A percentile compares a stretch with the other conserved stretches of the same genome.
These are phyloP conservation scores for Cymbopogon citratus DNA, from an alignment of 176 grass and related monocot species.

Conservation along the genomic window DNA sequence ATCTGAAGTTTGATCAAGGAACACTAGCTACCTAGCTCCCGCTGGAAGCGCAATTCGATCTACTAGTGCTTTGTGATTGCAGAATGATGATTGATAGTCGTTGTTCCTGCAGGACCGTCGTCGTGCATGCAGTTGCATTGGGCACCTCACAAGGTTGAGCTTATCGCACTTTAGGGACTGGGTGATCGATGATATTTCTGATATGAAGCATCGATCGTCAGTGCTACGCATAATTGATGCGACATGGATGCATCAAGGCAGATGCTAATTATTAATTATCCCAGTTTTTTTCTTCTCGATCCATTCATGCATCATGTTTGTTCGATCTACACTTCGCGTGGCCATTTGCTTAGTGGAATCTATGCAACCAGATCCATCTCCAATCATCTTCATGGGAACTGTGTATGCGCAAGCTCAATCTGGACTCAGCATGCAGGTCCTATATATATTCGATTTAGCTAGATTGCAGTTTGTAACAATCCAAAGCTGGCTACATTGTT, in stretches of 20 bases:
- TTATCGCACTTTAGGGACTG: constrained; percentile 9
- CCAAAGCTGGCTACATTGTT: no score
- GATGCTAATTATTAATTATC: neutral
- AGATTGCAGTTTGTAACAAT: neutral
- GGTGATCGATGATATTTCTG: constrained; percentile 12
- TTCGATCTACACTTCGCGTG: neutral
- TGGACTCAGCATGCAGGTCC: neutral
- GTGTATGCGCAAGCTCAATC: neutral
- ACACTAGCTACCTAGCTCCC: constrained; percentile 20
- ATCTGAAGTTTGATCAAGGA: constrained; percentile 16
- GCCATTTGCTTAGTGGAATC: neutral
- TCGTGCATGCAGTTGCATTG: neutral
- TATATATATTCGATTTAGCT: neutral
- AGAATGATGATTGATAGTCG: constrained; percentile 8
- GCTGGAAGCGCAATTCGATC: no score
- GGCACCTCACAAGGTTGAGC: constrained; percentile 20
- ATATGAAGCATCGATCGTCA: neutral
- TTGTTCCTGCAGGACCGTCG: neutral
- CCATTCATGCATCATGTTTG: constrained; percentile 5
- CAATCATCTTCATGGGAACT: neutral
- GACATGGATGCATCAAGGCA: no score
- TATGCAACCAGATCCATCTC: neutral
- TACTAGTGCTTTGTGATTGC: constrained; percentile 16
- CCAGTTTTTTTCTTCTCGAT: neutral
- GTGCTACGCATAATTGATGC: constrained; percentile 20